Conservation (phyloP, 306 rosid species). For the Dryas alaskensis region DNA sequence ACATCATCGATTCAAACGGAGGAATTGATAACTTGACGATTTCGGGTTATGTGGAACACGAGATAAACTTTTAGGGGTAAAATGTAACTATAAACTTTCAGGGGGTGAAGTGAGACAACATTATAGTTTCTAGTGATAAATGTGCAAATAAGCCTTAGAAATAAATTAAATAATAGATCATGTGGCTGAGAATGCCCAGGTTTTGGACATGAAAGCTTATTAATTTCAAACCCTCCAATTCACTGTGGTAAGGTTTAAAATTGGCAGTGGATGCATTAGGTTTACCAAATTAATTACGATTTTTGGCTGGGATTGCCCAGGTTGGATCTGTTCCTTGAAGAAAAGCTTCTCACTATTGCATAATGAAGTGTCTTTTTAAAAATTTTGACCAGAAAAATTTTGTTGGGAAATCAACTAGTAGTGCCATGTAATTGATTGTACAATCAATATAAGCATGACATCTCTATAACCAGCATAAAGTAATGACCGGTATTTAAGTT, state of each 20-base stretch:
- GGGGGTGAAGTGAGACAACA: too few relatives aligned
- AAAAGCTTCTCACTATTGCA: background rate
- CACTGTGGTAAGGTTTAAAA: background rate
- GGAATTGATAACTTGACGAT: too few relatives aligned
- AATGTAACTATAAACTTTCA: too few relatives aligned
- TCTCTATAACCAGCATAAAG: background rate
- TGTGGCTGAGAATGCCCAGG: too few relatives aligned
- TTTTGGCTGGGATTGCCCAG: background rate
- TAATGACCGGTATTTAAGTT: background rate
- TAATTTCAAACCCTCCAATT: background rate
- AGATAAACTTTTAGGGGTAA: too few relatives aligned
- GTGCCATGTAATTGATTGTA: background rate
- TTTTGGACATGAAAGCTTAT: background rate
- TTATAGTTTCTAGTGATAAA: too few relatives aligned
- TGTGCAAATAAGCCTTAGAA: too few relatives aligned
- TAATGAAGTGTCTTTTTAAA: background rate
- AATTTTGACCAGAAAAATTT: background rate
- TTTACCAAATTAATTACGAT: background rate
- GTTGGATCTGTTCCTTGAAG: background rate
- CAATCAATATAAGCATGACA: background rate
- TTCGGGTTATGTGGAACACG: too few relatives aligned
- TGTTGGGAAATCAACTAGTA: background rate
- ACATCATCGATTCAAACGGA: too few relatives aligned
- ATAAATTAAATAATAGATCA: too few relatives aligned
- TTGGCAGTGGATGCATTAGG: background rate